Evolutionary conservation across 768 basidiomycete genomes (phyloP).

Genomic region (Xerocomellus amylosporus): DNA sequence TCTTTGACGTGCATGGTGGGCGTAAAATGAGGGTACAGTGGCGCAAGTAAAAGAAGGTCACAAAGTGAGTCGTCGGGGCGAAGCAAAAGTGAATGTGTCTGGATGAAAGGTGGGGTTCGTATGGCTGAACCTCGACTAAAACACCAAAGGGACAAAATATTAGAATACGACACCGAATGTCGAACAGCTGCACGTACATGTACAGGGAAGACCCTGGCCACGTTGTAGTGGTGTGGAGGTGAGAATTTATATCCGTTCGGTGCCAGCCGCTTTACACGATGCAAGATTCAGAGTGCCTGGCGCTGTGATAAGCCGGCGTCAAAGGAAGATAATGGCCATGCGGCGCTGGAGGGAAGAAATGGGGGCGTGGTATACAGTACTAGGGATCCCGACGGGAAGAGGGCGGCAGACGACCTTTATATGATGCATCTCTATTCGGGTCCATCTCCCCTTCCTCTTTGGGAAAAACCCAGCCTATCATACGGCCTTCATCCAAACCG

Average conservation of each 20-base stretch:
- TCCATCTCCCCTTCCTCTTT: constrained; percentile 2
- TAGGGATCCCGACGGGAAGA: not conserved
- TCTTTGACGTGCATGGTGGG: constrained; percentile 31
- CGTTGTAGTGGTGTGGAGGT: constrained; percentile 6
- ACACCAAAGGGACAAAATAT: no score
- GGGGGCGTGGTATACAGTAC: no score
- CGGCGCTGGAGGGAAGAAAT: not conserved
- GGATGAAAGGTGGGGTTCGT: not conserved
- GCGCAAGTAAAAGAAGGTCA: not conserved
- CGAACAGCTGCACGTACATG: constrained; percentile 1
- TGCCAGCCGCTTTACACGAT: not conserved
- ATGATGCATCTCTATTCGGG: constrained; percentile 12
- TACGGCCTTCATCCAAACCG: constrained; percentile 1
- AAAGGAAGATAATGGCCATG: not conserved
- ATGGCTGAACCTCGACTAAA: no score
- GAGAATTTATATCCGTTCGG: not conserved
- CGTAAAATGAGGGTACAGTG: not conserved
- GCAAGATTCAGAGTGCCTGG: constrained; percentile 3
- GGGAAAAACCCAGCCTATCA: not conserved
- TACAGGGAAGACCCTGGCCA: not conserved
- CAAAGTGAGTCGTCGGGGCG: not conserved
- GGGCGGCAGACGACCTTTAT: constrained; percentile 5
- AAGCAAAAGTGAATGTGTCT: constrained; percentile 4
- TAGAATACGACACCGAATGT: not conserved
- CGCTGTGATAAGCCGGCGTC: not conserved